Conservation (phyloP, 305 asterid species). For the Solanum chacoense region DNA sequence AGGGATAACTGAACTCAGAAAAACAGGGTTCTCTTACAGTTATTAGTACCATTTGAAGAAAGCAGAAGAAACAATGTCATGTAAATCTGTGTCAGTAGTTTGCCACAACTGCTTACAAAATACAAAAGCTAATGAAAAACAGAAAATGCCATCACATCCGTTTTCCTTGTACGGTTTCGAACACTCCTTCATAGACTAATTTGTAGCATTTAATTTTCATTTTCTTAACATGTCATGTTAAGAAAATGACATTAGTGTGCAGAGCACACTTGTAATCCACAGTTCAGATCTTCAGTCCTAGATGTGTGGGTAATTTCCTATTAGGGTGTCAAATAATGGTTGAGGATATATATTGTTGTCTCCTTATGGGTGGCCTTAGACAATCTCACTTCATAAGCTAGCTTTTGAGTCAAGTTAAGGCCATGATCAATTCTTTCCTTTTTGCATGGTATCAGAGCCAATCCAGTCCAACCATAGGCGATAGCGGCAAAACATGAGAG, state of each 20-base stretch:
- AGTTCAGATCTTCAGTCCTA: neutral
- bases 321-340: neutral
- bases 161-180: neutral
- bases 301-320: neutral
- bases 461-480: neutral
- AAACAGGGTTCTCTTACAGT: neutral
- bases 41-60: neutral
- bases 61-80: neutral
- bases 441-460: neutral
- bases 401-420: neutral
- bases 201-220: neutral
- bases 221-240: neutral
- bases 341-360: neutral
- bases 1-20: constrained; percentile 5
- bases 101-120: neutral
- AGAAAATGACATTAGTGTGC: neutral
- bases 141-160: neutral
- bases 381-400: neutral
- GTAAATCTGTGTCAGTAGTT: neutral
- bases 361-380: neutral
- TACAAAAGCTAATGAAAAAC: neutral
- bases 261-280: neutral
- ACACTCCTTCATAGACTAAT: neutral
- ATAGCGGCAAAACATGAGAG: neutral
- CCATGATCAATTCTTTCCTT: neutral